Base-by-base conservation (phyloP, 305 asterid species). In the Petunia hybrid region DNA sequence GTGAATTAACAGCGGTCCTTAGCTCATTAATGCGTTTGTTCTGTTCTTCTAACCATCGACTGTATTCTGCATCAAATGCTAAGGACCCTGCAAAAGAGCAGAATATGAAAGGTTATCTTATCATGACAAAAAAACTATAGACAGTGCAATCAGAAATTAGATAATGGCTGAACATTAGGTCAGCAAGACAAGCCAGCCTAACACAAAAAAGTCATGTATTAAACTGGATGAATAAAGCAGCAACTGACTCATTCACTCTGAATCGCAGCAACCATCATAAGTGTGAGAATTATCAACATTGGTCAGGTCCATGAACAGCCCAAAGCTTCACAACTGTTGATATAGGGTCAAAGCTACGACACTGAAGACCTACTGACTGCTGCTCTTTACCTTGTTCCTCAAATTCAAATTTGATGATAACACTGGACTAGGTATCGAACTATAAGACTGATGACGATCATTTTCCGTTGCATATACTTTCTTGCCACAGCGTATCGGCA, bases 41-140 rank as follows among this genome's bases (percentile, higher is more conserved):
- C 62, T 90, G 97, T 66, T 95, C 99, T 83, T 95, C 99, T 83
- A 81, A 77, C 99, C 99, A 95, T 70, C 97, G 87, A 14, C 86
- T 87, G 77, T 95, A 92, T 84, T 95, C 99, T 8, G 77, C 97
- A 73, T 92, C 99, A 83, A 92, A 95, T 4, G 97, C 92, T 89
- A 94, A 82, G 16, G 95, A 91, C 84, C 97, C 99, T 95, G 89
- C 82, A 83, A 67, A 67, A 73, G 38, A 78, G 42, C 60, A 78
- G 6, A 8, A 73, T 66, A 22, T 63, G 46, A 36, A 80, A 65
- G 60, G 57, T 13, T 36, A 41, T 41, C 67, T 61, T 64, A 45
- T 41, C 80, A 53, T 3, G 31, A 62, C 62, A 12, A 16, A 22
- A 39, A 43, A 43, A 38, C 51, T 9, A 22, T 1, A 22, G 31